Percentiles rank a stretch among this genome's conserved stretches.
Evolutionary conservation across 2,329 filamentous ascomycete genomes (phyloP).

Genomic region (Nannizziopsis barbatae): DNA sequence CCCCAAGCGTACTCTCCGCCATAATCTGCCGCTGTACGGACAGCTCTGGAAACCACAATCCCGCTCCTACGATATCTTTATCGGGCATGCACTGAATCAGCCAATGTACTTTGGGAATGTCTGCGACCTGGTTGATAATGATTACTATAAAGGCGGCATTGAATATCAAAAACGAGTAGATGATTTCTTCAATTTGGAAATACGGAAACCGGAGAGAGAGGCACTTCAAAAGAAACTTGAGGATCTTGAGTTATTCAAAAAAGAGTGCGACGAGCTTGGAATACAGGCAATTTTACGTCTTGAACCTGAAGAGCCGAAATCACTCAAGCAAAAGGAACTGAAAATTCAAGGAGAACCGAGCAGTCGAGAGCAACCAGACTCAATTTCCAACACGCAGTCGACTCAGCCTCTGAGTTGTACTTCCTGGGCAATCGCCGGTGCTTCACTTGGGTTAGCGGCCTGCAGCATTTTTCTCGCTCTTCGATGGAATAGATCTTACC

Average conservation of each 20-base stretch:
- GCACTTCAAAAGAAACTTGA: background rate
- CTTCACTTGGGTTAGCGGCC: too few species aligned
- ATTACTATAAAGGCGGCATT: background rate
- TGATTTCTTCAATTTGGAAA: background rate
- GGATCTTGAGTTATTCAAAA: constrained; percentile 6
- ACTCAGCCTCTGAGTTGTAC: too few species aligned
- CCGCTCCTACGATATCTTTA: background rate
- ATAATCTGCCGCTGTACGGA: too few species aligned
- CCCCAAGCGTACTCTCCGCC: too few species aligned
- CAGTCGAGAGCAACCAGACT: background rate
- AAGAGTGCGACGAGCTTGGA: constrained; percentile 3
- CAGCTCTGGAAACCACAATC: background rate
- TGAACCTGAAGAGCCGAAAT: constrained; percentile 3
- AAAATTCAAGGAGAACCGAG: background rate
- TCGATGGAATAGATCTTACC: background rate
- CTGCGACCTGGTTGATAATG: background rate
- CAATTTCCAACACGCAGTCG: too few species aligned
- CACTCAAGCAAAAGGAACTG: background rate
- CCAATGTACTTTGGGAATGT: constrained; percentile 8
- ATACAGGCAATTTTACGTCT: too few species aligned
- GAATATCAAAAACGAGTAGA: constrained; percentile 1
- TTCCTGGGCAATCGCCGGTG: background rate
- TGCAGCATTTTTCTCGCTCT: background rate
- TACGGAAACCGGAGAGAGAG: background rate
- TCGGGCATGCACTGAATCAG: background rate